Evolutionary conservation across 257 asterid species (phyloP).

Genomic region (Coffea eugenioides): DNA sequence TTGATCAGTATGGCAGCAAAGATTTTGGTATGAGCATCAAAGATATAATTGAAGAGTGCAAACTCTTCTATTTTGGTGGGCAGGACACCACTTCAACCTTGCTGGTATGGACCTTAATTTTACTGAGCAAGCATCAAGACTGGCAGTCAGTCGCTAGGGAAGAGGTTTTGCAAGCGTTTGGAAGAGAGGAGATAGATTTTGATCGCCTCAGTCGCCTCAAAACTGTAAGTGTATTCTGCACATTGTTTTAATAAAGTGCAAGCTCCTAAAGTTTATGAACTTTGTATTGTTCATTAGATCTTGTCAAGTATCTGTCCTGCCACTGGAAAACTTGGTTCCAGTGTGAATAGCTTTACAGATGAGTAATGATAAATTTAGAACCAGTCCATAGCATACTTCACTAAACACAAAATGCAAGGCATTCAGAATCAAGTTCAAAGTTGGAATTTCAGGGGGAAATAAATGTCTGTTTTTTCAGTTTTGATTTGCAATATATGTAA

Average conservation of each 20-base stretch:
- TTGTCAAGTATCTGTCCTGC: not conserved
- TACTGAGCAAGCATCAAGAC: conserved; percentile 19
- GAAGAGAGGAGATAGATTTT: conserved; percentile 8
- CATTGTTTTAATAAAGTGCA: not conserved
- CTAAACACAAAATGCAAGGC: too few relatives aligned
- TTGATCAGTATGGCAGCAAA: conserved; percentile 15
- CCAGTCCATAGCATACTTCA: too few relatives aligned
- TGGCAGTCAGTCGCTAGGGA: conserved; percentile 28
- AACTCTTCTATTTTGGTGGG: conserved; percentile 26
- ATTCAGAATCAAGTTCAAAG: too few relatives aligned
- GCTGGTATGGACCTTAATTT: conserved; percentile 22
- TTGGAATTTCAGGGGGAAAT: too few relatives aligned
- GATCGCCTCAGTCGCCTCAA: conserved; percentile 25
- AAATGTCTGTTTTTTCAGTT: too few relatives aligned
- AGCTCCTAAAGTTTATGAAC: too few relatives aligned
- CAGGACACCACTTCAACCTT: conserved; percentile 26
- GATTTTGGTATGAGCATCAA: conserved; percentile 19
- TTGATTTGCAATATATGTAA: too few relatives aligned
- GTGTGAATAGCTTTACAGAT: not conserved
- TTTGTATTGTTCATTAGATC: not conserved
- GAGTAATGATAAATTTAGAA: not conserved
- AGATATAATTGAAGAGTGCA: conserved; percentile 29
- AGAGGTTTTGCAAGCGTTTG: conserved; percentile 22
- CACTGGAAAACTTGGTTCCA: not conserved
- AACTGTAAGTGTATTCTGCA: conserved; percentile 13